Evolutionary conservation across 169 alveolate species (phyloP).

Genomic region (Ichthyophthirius multifiliis): DNA sequence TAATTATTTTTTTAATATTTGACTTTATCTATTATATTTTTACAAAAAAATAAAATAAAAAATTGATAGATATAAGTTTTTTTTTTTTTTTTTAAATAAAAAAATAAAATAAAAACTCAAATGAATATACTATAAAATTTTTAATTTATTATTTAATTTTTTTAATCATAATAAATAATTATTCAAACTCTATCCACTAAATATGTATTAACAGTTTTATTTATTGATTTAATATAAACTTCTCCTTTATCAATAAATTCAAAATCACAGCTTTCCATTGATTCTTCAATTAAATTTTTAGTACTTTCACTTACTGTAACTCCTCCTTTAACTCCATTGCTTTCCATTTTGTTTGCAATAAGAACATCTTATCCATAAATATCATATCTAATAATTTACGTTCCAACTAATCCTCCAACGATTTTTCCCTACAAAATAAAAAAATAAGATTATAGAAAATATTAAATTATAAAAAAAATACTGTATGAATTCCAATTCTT

Average conservation of each 20-base stretch:
- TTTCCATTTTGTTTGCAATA: constrained; percentile 85
- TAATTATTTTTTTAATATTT: too few species aligned
- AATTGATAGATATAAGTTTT: too few species aligned
- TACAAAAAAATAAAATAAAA: too few species aligned
- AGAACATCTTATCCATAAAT: constrained; percentile 83
- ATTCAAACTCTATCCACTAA: too few species aligned
- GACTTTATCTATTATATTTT: too few species aligned
- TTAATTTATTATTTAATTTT: too few species aligned
- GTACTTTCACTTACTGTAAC: constrained; percentile 72
- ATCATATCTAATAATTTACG: constrained; percentile 79
- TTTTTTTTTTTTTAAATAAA: too few species aligned
- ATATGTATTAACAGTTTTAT: neutral
- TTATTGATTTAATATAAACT: neutral
- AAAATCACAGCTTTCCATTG: neutral
- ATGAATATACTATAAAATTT: too few species aligned
- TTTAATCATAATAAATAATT: too few species aligned
- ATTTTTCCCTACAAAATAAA: constrained; percentile 41
- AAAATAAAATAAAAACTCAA: too few species aligned
- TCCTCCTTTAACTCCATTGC: constrained; percentile 65
- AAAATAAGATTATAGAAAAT: neutral
- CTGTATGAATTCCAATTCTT: constrained; percentile 76
- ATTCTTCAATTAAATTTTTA: constrained; percentile 52
- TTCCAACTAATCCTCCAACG: constrained; percentile 71
- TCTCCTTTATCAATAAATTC: constrained; percentile 9
- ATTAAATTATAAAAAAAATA: neutral